Base-by-base conservation (phyloP, 179 eudicot genomes). In the Camellia oleifera region DNA sequence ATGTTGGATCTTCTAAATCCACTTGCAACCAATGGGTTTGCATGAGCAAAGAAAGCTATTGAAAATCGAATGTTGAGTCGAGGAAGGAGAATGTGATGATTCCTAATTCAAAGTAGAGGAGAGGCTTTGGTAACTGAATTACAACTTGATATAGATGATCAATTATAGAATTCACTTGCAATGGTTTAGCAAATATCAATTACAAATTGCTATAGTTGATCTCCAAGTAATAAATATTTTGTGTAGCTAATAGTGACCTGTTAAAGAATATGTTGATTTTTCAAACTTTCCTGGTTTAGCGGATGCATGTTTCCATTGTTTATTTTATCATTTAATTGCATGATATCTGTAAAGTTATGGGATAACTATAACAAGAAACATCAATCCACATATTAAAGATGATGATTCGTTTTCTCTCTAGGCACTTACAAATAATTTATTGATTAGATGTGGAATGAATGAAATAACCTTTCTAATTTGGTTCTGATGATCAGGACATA, bases 401-500 rank as follows among this genome's bases (percentile, higher is more conserved):
- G 15, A 48, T 48, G 12, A 4, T 3, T 0, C 17, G 53, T 11
- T 53, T 32, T 66, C 26, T 79, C 15, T 61, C 40, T 17, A 46
- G 68, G 32, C 26, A 54, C 81, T 58, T 70, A 6, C 11, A 7
- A 7, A 7, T 71, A 40, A 62, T 20, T 72, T 32, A 40, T 32
- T 32, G 26, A 64, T 26, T 65, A 65, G 62, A 7, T 77, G 79
- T 40, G 42, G 12, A 44, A 48, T 26, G 46, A 64, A 15, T 17
- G 42, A 53, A 61, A 40, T 77, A 20, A 17, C 48, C 62, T 61
- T 23, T 72, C 44, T 23, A 53, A 62, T 64, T 64, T 80, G 42
- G 20, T 65, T 70, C 62, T 42, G 32, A 65, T 74, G 61, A 71
- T 72, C 63, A 85, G 79, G 68, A 77, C 65, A 65, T 44, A 48